Evolutionary conservation across 1,284 basidiomycete species (phyloP).

Genomic region (Pseudozyma sp.): DNA sequence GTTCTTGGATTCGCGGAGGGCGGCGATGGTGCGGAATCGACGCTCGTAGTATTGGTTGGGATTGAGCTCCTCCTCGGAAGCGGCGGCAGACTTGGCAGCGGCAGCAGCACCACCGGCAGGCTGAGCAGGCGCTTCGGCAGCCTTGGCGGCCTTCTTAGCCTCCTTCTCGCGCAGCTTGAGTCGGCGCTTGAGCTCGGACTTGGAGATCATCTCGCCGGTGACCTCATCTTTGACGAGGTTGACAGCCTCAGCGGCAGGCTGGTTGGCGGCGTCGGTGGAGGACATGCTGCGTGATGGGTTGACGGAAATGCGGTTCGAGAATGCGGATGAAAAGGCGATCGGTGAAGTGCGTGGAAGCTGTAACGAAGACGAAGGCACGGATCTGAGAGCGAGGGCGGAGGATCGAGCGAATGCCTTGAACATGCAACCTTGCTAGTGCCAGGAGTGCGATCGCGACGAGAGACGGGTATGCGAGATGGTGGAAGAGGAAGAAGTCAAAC

Average conservation of each 20-base stretch:
- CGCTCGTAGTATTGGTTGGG: slow-evolving; percentile 92
- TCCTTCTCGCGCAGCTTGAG: slow-evolving; percentile 79
- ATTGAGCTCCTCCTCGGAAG: slow-evolving; percentile 61
- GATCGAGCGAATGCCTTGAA: slow-evolving; percentile 37
- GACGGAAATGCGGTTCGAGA: slow-evolving; percentile 2
- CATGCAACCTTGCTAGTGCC: slow-evolving; percentile 20
- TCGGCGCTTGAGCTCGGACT: slow-evolving; percentile 65
- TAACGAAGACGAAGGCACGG: slow-evolving; percentile 22
- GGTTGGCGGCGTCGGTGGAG: slow-evolving; percentile 43
- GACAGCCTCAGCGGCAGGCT: slow-evolving; percentile 43
- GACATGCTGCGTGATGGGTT: slow-evolving; percentile 37
- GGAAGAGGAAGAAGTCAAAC: no score
- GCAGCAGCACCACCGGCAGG: slow-evolving; percentile 11
- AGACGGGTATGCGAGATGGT: no score
- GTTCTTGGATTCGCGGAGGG: slow-evolving; percentile 83
- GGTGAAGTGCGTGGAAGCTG: slow-evolving; percentile 4
- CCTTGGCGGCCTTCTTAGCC: slow-evolving; percentile 83
- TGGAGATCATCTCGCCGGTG: slow-evolving; percentile 68
- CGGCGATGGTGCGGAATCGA: slow-evolving; percentile 86
- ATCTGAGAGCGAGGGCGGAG: slow-evolving; percentile 18
- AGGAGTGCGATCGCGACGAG: not conserved
- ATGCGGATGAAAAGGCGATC: not conserved
- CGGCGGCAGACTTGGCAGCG: slow-evolving; percentile 36
- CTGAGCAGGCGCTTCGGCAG: slow-evolving; percentile 49
- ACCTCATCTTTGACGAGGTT: slow-evolving; percentile 65